Conservation (phyloP, 2,329 filamentous ascomycete species). For the Tolypocladium sp. region DNA sequence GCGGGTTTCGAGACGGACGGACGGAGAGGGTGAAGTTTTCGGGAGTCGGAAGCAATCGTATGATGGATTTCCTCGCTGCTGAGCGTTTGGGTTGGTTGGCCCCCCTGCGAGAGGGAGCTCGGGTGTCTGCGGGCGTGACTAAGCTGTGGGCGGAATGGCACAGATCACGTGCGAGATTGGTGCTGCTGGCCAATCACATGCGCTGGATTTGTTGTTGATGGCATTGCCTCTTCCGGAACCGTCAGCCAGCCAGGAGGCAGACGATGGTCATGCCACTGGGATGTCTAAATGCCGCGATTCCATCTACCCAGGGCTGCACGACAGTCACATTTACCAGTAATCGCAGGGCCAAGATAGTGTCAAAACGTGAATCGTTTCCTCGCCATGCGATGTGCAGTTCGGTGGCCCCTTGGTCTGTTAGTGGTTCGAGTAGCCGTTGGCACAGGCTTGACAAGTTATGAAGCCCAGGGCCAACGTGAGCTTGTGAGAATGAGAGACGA, state of each 20-base stretch:
- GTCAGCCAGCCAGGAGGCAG: neutral
- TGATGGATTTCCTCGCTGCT: conserved; percentile 12
- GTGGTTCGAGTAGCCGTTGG: too few relatives aligned
- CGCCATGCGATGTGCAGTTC: too few relatives aligned
- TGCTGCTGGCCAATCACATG: neutral
- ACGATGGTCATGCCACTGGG: neutral
- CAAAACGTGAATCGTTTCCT: too few relatives aligned
- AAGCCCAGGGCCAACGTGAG: too few relatives aligned
- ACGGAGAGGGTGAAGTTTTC: conserved; percentile 11
- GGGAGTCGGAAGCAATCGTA: conserved; percentile 17
- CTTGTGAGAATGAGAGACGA: neutral
- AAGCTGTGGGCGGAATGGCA: neutral
- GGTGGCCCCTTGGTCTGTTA: too few relatives aligned
- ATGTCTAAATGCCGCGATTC: too few relatives aligned
- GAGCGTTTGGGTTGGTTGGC: neutral
- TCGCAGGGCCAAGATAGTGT: too few relatives aligned
- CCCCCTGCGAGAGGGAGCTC: neutral
- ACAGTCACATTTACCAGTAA: neutral
- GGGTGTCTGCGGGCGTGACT: conserved; percentile 6
- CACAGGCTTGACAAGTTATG: too few relatives aligned
- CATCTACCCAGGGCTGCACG: neutral
- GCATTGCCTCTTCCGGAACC: neutral
- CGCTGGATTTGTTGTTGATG: neutral
- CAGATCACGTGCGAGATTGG: neutral
- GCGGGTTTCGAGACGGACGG: conserved; percentile 10